These are phyloP conservation scores for Cairneyella variabilis DNA, from an alignment of 495 filamentous ascomycete genomes.

Conservation along the genomic window DNA sequence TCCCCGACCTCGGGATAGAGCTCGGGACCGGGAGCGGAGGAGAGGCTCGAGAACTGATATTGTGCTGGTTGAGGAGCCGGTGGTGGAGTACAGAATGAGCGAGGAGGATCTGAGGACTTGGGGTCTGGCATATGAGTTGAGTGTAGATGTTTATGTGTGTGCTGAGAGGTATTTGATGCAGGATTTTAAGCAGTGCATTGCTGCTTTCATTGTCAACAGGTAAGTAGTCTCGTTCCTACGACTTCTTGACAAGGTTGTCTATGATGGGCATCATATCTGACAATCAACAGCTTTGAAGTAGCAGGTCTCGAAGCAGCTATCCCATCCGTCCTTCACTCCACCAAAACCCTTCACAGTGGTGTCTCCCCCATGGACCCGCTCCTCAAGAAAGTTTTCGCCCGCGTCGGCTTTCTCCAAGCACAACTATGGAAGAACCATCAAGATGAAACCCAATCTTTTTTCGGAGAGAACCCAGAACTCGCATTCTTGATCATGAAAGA, in stretches of 20 bases:
- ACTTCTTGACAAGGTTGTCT: neutral
- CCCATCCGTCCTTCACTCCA: slow-evolving; percentile 33
- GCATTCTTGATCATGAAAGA: slow-evolving; percentile 36
- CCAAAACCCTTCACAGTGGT: slow-evolving; percentile 36
- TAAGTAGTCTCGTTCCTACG: neutral
- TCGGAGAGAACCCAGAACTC: slow-evolving; percentile 36
- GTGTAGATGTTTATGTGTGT: slow-evolving; percentile 42
- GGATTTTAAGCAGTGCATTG: slow-evolving; percentile 38
- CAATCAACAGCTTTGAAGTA: slow-evolving; percentile 40
- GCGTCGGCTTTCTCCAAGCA: slow-evolving; percentile 41
- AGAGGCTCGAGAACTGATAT: slow-evolving; percentile 18
- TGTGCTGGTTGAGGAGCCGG: slow-evolving; percentile 12
- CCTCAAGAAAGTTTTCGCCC: slow-evolving; percentile 41
- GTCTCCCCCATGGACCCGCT: slow-evolving; percentile 35
- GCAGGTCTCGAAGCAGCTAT: slow-evolving; percentile 38
- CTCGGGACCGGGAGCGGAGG: slow-evolving; percentile 6
- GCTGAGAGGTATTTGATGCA: slow-evolving; percentile 40
- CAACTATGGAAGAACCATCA: slow-evolving; percentile 30
- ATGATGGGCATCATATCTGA: neutral
- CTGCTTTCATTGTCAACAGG: slow-evolving; percentile 35
- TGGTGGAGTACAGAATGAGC: slow-evolving; percentile 30
- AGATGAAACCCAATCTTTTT: slow-evolving; percentile 32
- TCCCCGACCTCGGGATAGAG: slow-evolving; percentile 16
- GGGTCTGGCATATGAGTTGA: slow-evolving; percentile 40
- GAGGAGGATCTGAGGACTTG: slow-evolving; percentile 41